Percentiles rank a stretch among this genome's conserved stretches.
Conservation (phyloP, 352 stramenopile species). For the Phytopythium ostracodes region DNA sequence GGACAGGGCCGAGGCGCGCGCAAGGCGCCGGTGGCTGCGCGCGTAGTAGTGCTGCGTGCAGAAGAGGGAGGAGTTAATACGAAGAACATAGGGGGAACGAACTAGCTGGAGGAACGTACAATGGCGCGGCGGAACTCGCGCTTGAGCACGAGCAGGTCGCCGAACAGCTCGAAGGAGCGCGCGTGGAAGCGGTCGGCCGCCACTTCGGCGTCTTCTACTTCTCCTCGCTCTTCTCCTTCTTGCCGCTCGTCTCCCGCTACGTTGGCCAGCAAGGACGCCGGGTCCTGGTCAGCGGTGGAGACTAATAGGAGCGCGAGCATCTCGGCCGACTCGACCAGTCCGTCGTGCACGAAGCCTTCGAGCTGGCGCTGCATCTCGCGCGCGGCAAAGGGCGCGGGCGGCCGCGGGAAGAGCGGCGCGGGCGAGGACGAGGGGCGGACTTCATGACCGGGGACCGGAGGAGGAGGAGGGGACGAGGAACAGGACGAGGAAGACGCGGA, state of each 20-base stretch:
- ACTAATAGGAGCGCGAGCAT: slow-evolving; percentile 63
- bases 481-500: neutral
- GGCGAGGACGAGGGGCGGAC: neutral
- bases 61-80: neutral
- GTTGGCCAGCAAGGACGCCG: neutral
- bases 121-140: slow-evolving; percentile 70
- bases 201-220: slow-evolving; percentile 5
- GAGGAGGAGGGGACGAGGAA: neutral
- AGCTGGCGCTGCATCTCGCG: slow-evolving; percentile 62
- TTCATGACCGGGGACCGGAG: too few species aligned
- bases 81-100: too few species aligned
- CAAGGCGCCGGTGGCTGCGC: slow-evolving; percentile 23
- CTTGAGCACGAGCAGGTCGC: slow-evolving; percentile 61
- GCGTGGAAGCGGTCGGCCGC: slow-evolving; percentile 42
- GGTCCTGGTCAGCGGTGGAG: slow-evolving; percentile 26
- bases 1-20: neutral
- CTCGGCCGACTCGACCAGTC: slow-evolving; percentile 53
- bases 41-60: slow-evolving; percentile 43
- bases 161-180: slow-evolving; percentile 53
- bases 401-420: neutral
- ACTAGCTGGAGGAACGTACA: slow-evolving; percentile 24
- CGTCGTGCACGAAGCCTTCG: slow-evolving; percentile 39
- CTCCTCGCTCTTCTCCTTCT: too few species aligned
- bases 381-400: slow-evolving; percentile 38
- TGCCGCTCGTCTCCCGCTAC: slow-evolving; percentile 5